phyloP scores from a whole-genome alignment of 176 grass and related monocot genomes.

The Poa annua region DNA sequence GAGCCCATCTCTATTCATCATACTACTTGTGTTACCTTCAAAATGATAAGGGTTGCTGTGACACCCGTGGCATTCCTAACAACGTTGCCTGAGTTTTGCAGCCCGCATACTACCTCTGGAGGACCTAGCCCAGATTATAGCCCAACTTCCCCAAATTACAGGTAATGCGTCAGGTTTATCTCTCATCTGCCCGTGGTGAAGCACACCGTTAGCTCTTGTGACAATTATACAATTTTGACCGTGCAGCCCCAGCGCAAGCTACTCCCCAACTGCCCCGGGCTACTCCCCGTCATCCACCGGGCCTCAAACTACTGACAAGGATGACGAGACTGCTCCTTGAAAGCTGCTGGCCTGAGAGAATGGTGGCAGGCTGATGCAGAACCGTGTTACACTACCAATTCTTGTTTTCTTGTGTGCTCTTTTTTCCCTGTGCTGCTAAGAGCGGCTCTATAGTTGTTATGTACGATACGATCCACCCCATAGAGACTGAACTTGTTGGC shows the following conservation, averaged over 20 bases:
- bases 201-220: neutral
- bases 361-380: neutral
- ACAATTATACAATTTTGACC: neutral
- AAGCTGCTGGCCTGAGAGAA: constrained; percentile 1
- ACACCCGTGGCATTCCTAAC: constrained; percentile 1
- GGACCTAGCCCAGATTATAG: constrained; percentile 82
- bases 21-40: neutral
- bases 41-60: neutral
- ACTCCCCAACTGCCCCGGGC: constrained; percentile 85
- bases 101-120: constrained; percentile 67
- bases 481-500: constrained; percentile 11
- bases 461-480: neutral
- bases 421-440: constrained; percentile 23
- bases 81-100: constrained; percentile 22
- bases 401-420: neutral
- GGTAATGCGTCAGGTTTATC: constrained; percentile 40
- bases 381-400: neutral
- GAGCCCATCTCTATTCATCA: neutral
- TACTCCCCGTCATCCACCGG: constrained; percentile 78
- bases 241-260: constrained; percentile 88
- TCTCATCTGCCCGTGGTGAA: neutral
- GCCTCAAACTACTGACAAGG: constrained; percentile 62
- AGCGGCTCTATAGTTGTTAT: constrained; percentile 9
- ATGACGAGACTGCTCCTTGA: constrained; percentile 47
- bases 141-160: constrained; percentile 92